Conservation (phyloP, 768 basidiomycete genomes). For the Termitomyces bulborhizus region DNA sequence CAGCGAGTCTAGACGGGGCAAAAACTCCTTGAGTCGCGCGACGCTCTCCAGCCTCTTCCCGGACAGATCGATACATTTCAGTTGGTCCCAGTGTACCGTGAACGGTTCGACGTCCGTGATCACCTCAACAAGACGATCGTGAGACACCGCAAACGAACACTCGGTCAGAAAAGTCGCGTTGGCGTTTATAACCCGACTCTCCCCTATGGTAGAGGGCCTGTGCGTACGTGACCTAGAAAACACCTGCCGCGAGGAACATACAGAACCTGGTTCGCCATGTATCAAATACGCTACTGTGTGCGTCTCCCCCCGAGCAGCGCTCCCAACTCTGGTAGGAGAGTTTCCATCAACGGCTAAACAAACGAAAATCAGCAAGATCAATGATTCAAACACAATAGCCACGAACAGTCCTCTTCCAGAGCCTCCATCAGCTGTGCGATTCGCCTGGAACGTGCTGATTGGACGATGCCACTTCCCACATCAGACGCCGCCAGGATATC, state of each 20-base stretch:
- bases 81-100: slow-evolving; percentile 89
- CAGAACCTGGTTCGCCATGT: slow-evolving; percentile 6
- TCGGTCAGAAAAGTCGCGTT: slow-evolving; percentile 77
- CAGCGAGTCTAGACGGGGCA: slow-evolving; percentile 72
- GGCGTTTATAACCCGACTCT: slow-evolving; percentile 27
- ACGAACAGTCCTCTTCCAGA: slow-evolving; percentile 63
- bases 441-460: slow-evolving; percentile 69
- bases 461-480: slow-evolving; percentile 27
- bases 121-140: slow-evolving; percentile 83
- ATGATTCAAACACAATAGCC: neutral
- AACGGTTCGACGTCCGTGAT: slow-evolving; percentile 95
- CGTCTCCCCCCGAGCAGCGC: slow-evolving; percentile 38
- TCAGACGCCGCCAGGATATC: slow-evolving; percentile 10
- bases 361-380: neutral
- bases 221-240: slow-evolving; percentile 32
- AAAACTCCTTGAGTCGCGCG: slow-evolving; percentile 80
- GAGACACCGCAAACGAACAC: slow-evolving; percentile 93
- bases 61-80: slow-evolving; percentile 70
- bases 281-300: slow-evolving; percentile 38
- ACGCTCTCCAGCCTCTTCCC: slow-evolving; percentile 73
- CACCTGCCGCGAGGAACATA: slow-evolving; percentile 26
- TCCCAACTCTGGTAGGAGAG: slow-evolving; percentile 49
- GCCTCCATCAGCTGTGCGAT: slow-evolving; percentile 77
- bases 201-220: slow-evolving; percentile 10
- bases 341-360: slow-evolving; percentile 21